A percentile compares a stretch with the other conserved stretches of the same genome.
These are phyloP conservation scores for Citrus australasica DNA, from an alignment of 345 rosid species.

Conservation along the genomic window DNA sequence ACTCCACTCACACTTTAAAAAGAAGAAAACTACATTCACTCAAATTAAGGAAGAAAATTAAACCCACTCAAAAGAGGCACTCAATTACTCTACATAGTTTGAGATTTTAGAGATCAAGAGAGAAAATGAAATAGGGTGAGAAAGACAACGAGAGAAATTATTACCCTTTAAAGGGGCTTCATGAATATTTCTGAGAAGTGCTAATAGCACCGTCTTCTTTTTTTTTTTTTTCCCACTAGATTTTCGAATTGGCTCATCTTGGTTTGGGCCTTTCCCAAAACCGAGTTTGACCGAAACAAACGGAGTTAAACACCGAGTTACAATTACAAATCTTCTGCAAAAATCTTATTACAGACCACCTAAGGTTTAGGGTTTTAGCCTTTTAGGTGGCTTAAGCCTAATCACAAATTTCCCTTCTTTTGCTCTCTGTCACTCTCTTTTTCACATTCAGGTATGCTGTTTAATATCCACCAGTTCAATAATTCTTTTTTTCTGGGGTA, in stretches of 20 bases:
- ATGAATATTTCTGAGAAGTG: too few relatives aligned
- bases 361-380: constrained; percentile 28
- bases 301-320: not conserved
- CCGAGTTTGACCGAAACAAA: not conserved
- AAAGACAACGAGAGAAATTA: too few relatives aligned
- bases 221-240: too few relatives aligned
- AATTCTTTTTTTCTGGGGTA: not conserved
- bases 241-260: not conserved
- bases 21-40: too few relatives aligned
- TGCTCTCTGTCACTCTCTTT: not conserved
- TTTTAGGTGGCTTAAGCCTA: constrained; percentile 8
- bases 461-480: not conserved
- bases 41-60: accelerated
- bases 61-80: too few relatives aligned
- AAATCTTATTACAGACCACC: not conserved
- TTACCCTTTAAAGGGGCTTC: too few relatives aligned
- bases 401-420: constrained; percentile 6
- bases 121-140: too few relatives aligned
- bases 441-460: not conserved
- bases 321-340: not conserved
- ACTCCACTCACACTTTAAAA: too few relatives aligned
- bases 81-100: too few relatives aligned
- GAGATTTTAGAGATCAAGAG: too few relatives aligned
- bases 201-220: too few relatives aligned
- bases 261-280: not conserved